Evolutionary conservation across 2,329 filamentous ascomycete genomes (phyloP).

Genomic region (Lasiodiplodia hormozganensis): DNA sequence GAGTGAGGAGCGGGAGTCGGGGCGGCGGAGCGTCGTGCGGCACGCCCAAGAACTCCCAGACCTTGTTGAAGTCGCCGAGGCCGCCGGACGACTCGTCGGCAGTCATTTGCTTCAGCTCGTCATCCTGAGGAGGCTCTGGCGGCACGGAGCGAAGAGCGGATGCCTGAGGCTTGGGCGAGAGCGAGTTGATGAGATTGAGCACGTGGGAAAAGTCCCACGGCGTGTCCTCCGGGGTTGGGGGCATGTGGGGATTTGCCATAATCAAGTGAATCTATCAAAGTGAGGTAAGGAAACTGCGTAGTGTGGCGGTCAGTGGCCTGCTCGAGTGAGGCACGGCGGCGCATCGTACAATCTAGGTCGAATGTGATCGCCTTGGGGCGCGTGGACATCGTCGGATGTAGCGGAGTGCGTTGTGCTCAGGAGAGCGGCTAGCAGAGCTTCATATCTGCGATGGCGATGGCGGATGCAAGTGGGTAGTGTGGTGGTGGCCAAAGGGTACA

Average conservation of each 20-base stretch:
- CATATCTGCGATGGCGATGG: constrained; percentile 10
- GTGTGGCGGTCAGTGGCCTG: constrained; percentile 11
- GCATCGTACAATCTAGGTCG: constrained; percentile 21
- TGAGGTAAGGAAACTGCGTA: constrained; percentile 16
- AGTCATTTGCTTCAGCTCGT: not conserved
- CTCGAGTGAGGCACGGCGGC: constrained; percentile 9
- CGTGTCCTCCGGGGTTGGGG: constrained; percentile 43
- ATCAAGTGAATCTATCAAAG: constrained; percentile 4
- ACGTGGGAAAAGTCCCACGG: constrained; percentile 57
- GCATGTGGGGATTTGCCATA: constrained; percentile 38
- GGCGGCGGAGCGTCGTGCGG: constrained; percentile 34
- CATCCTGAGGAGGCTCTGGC: not conserved
- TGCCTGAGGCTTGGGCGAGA: constrained; percentile 29
- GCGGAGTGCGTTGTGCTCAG: not conserved
- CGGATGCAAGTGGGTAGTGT: not conserved
- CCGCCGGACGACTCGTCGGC: constrained; percentile 29
- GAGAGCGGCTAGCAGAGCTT: constrained; percentile 7
- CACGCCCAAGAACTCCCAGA: constrained; percentile 54
- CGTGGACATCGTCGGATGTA: constrained; percentile 13
- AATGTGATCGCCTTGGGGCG: not conserved
- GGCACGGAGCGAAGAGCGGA: constrained; percentile 1
- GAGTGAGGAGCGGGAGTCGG: constrained; percentile 33
- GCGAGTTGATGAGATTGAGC: constrained; percentile 49
- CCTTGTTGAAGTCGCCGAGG: constrained; percentile 55
- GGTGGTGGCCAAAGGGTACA: not conserved